Percentiles rank a stretch among this genome's conserved stretches.
Evolutionary conservation across 805 yeast genomes (phyloP).

Genomic region (Candida maris): DNA sequence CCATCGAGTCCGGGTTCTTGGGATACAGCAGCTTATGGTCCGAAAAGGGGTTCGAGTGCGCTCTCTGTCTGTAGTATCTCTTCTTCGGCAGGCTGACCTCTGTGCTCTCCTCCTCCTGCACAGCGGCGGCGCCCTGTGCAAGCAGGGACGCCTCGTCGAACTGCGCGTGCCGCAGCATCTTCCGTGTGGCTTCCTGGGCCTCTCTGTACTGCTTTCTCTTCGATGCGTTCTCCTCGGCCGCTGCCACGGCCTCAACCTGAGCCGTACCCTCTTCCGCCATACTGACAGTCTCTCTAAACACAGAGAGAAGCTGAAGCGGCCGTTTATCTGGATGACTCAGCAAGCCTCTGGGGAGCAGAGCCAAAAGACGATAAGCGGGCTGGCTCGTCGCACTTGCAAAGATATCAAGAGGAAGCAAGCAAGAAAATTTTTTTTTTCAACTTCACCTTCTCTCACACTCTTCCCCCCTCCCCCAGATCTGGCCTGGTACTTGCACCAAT

Average conservation of each 20-base stretch:
- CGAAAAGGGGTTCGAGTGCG: slow-evolving; percentile 95
- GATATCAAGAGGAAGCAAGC: too few species aligned
- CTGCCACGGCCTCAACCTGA: background rate
- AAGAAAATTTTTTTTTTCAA: too few species aligned
- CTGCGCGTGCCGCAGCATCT: slow-evolving; percentile 42
- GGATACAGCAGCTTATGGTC: slow-evolving; percentile 94
- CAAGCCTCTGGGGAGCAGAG: too few species aligned
- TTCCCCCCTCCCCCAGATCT: too few species aligned
- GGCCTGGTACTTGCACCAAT: too few species aligned
- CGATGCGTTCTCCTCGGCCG: slow-evolving; percentile 16
- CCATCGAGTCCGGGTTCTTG: slow-evolving; percentile 72
- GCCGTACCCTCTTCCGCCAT: background rate
- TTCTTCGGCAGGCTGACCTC: slow-evolving; percentile 60
- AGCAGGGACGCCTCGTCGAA: slow-evolving; percentile 27
- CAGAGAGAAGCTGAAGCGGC: too few species aligned
- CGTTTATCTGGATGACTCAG: too few species aligned
- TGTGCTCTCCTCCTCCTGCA: slow-evolving; percentile 19
- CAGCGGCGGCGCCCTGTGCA: slow-evolving; percentile 11
- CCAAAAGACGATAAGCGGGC: too few species aligned
- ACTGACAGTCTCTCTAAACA: too few species aligned
- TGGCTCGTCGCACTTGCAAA: too few species aligned
- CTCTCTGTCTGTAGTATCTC: slow-evolving; percentile 90
- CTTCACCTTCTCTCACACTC: too few species aligned
- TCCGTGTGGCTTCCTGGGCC: slow-evolving; percentile 41
- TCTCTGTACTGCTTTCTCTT: slow-evolving; percentile 50